Conservation (phyloP, 768 basidiomycete species). For the Russula ochroleuca region DNA sequence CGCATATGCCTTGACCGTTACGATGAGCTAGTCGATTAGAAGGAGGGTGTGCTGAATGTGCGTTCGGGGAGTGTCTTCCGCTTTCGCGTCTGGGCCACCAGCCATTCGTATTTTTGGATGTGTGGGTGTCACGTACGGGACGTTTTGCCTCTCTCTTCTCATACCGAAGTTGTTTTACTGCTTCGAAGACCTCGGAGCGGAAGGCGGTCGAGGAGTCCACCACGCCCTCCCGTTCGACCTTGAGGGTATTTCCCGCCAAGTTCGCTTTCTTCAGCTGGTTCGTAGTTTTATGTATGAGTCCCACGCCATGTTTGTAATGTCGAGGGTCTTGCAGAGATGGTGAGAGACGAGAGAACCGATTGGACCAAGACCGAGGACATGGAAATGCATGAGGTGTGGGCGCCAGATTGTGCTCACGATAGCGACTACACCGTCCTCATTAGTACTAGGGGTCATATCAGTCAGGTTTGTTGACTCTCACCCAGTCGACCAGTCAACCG, state of each 20-base stretch:
- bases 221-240: constrained; percentile 49
- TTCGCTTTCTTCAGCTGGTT: constrained; percentile 38
- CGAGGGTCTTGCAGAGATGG: constrained; percentile 63
- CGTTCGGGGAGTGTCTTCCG: not conserved
- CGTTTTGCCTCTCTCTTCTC: not conserved
- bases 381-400: constrained; percentile 53
- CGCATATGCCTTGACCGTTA: constrained; percentile 74
- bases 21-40: constrained; percentile 70
- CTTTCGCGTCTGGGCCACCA: not conserved
- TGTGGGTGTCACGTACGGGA: not conserved
- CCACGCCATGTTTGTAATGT: constrained; percentile 48
- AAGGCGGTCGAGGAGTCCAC: constrained; percentile 43
- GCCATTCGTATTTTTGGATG: not conserved
- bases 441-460: not conserved
- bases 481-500: not conserved
- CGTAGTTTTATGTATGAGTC: constrained; percentile 61
- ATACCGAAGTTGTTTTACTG: constrained; percentile 5
- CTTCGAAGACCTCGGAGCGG: constrained; percentile 46
- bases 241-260: constrained; percentile 38
- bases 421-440: not conserved
- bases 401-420: not conserved
- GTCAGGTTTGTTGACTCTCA: not conserved
- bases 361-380: constrained; percentile 75
- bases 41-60: not conserved
- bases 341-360: constrained; percentile 80